phyloP scores from a whole-genome alignment of 2,329 filamentous ascomycete genomes.

The Trichoderma lentiforme region DNA sequence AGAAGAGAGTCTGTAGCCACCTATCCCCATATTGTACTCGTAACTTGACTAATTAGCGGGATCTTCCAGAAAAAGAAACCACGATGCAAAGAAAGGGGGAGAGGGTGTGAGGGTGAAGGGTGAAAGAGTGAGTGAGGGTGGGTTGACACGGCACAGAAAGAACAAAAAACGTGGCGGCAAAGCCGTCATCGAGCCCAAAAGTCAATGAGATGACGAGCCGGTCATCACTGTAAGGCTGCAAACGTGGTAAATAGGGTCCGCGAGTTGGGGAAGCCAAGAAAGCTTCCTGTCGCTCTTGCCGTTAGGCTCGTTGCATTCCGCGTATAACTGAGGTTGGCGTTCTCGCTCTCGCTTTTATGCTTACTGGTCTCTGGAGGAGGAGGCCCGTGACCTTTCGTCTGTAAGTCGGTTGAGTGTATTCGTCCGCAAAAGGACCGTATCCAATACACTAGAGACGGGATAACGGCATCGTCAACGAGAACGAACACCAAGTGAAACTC shows the following conservation, averaged over 20 bases:
- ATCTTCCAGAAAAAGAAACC: background rate
- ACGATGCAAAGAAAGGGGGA: background rate
- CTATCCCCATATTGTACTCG: background rate
- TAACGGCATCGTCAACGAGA: background rate
- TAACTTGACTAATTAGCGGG: background rate
- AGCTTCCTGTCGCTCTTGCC: constrained; percentile 1
- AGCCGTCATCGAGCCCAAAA: background rate
- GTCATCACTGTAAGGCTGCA: background rate
- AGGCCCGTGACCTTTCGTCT: background rate
- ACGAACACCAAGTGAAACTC: background rate
- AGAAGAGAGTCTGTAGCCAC: background rate
- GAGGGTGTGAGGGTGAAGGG: background rate
- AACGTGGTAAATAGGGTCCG: background rate
- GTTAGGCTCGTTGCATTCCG: background rate
- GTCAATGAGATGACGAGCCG: background rate
- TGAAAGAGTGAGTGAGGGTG: background rate
- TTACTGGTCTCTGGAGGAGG: background rate
- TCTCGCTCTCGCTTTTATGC: background rate
- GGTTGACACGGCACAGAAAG: background rate
- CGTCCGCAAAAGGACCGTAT: constrained; percentile 11
- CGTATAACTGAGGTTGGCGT: background rate
- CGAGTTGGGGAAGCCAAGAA: background rate
- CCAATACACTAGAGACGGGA: background rate
- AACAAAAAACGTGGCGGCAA: background rate
- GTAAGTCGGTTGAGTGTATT: background rate